A percentile compares a stretch with the other conserved stretches of the same genome.
phyloP scores from a whole-genome alignment of 2,329 filamentous ascomycete genomes.

The Arthrobotrys sinensis region DNA sequence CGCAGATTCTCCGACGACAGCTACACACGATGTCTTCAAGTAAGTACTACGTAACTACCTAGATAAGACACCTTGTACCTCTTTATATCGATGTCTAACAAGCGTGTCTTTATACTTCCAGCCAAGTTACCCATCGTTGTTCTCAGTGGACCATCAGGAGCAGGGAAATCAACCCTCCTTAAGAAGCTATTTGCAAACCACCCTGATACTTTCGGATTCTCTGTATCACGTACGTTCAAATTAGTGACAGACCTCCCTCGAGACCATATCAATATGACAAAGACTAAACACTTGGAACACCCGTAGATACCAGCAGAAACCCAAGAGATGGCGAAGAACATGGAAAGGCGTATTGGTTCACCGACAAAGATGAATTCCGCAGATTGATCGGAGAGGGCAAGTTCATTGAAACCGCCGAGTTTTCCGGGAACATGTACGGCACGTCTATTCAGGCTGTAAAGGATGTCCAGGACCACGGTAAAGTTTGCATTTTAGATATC shows the following conservation, averaged over 20 bases:
- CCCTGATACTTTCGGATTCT: slow-evolving; percentile 77
- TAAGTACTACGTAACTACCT: background rate
- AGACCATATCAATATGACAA: background rate
- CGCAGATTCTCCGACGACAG: slow-evolving; percentile 13
- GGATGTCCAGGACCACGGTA: slow-evolving; percentile 73
- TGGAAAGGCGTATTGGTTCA: slow-evolving; percentile 86
- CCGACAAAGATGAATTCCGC: slow-evolving; percentile 76
- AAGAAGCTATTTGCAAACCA: slow-evolving; percentile 78
- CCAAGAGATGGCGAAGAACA: slow-evolving; percentile 82
- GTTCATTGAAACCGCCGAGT: slow-evolving; percentile 89
- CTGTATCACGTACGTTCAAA: slow-evolving; percentile 67
- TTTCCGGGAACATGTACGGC: slow-evolving; percentile 88
- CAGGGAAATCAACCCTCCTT: slow-evolving; percentile 86
- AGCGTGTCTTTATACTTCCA: background rate
- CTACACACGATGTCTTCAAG: slow-evolving; percentile 44
- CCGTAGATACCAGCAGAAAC: slow-evolving; percentile 80
- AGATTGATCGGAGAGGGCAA: slow-evolving; percentile 77
- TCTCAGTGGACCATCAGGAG: slow-evolving; percentile 83
- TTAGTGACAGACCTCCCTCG: background rate
- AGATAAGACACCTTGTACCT: background rate
- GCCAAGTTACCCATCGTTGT: slow-evolving; percentile 71
- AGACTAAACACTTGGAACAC: slow-evolving; percentile 65
- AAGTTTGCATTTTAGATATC: slow-evolving; percentile 89
- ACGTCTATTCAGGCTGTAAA: slow-evolving; percentile 85
- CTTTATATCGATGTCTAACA: slow-evolving; percentile 14